Percentiles rank a stretch among this genome's conserved stretches.
Evolutionary conservation across 2,329 filamentous ascomycete species (phyloP).

Genomic region (Myriosclerotinia duriaeana): DNA sequence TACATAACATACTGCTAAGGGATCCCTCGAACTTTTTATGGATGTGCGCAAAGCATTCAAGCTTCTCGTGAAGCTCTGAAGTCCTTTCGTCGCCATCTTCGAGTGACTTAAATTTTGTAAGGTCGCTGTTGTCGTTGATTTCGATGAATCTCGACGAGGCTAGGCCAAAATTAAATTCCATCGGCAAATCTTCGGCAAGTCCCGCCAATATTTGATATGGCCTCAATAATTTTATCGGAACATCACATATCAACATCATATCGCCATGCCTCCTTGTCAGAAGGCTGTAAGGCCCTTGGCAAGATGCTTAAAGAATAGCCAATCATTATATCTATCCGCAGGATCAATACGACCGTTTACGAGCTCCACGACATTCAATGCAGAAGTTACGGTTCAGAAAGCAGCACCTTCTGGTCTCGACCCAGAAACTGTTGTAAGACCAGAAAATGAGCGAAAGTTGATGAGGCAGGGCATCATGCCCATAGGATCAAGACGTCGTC

Average conservation of each 20-base stretch:
- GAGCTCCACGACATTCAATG: conserved; percentile 42
- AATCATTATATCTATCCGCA: conserved; percentile 34
- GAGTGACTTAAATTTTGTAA: conserved; percentile 25
- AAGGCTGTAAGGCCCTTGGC: conserved; percentile 58
- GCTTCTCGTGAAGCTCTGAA: conserved; percentile 37
- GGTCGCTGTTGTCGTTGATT: conserved; percentile 27
- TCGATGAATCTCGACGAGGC: conserved; percentile 27
- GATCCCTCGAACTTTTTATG: conserved; percentile 40
- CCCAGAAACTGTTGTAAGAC: conserved; percentile 66
- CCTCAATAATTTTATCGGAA: conserved; percentile 34
- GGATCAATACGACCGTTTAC: conserved; percentile 37
- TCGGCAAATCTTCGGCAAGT: conserved; percentile 34
- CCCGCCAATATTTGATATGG: conserved; percentile 26
- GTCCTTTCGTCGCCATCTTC: conserved; percentile 40
- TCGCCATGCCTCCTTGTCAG: conserved; percentile 58
- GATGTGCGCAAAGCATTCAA: conserved; percentile 35
- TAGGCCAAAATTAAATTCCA: conserved; percentile 32
- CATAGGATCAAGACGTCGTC: conserved; percentile 80
- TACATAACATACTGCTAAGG: conserved; percentile 41
- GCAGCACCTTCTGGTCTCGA: conserved; percentile 51
- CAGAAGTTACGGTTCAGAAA: conserved; percentile 42
- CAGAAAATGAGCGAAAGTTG: conserved; percentile 64
- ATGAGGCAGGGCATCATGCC: conserved; percentile 68
- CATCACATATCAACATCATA: conserved; percentile 30
- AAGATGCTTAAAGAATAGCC: conserved; percentile 51